Evolutionary conservation across 768 basidiomycete species (phyloP), one percentile per base, ranked within the genome.

Genomic region (Macrolepiota fuliginosa): DNA sequence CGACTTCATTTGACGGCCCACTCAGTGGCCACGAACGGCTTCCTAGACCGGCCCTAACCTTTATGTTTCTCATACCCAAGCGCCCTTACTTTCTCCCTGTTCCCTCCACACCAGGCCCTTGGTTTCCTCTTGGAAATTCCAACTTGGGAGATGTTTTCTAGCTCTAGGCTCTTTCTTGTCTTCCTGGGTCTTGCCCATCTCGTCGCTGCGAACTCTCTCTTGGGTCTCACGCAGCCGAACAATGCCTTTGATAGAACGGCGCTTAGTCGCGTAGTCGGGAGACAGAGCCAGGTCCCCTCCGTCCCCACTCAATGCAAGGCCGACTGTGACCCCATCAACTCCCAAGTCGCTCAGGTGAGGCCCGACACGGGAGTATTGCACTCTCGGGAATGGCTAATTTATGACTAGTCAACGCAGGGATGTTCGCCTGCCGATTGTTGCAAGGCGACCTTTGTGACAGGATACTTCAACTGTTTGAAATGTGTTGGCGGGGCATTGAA

Each of bases 391-490:
- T 15, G 1, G 27, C 13, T 22, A 25, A 54, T 36, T 4, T 40
- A 27, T 32, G 7, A 32, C 29, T n/a, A 27, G 46, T 37, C 5
- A 22, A 54, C n/a, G 4, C 39, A 63, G 62, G 54, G 46, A 4
- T 65, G 63, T 36, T 27, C 53, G 2, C 61, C 63, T 2, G 11
- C 39, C 3, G 15, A 40, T 3, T 79, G 77, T 61, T 79, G 77
- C 60, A 62, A 72, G 13, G 54, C 63, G 27, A 45, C 59, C 5
- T 79, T 78, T 56, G 69, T 73, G 53, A 64, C 42, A 0, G 61
- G 62, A 6, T 78, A 76, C 62, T 72, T 71, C 64, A 63, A 72
- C 59, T 79, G 77, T 50, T 68, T 76, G 65, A 47, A 51, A 9
- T 79, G 77, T 57, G 65, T 76, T 42, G 76, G 76, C 4, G 53